These are phyloP conservation scores for Apiotrichum siamense DNA, from an alignment of 1,284 basidiomycete genomes.

Conservation along the genomic window DNA sequence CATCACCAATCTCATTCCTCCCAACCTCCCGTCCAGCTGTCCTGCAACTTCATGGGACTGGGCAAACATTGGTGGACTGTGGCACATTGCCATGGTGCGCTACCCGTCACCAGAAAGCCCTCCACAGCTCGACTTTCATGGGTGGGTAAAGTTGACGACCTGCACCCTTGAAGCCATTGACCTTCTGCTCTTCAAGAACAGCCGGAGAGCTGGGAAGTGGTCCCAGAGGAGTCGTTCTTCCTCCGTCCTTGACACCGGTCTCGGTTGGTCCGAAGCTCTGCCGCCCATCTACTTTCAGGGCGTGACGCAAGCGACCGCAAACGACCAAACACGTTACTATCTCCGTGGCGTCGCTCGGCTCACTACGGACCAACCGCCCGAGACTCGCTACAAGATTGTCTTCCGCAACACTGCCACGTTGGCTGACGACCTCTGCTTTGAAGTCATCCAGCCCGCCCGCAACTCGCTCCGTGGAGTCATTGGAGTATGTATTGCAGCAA, in stretches of 20 bases:
- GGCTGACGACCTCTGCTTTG: slow-evolving; percentile 25
- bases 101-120: background rate
- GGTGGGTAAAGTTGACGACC: background rate
- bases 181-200: background rate
- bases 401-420: slow-evolving; percentile 28
- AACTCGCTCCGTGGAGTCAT: slow-evolving; percentile 36
- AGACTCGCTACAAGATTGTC: slow-evolving; percentile 40
- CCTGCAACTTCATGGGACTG: background rate
- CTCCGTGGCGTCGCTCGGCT: slow-evolving; percentile 24
- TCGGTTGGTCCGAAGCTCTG: slow-evolving; percentile 27
- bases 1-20: background rate
- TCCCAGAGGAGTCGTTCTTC: background rate
- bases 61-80: background rate
- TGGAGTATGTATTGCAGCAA: slow-evolving; percentile 25
- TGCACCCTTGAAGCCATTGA: background rate
- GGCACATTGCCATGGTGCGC: background rate
- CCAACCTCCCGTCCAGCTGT: background rate
- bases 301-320: background rate
- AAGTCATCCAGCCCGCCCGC: slow-evolving; percentile 34
- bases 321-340: background rate
- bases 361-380: slow-evolving; percentile 38
- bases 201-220: no score
- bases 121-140: background rate
- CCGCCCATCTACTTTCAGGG: slow-evolving; percentile 39
- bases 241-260: slow-evolving; percentile 7